These are phyloP conservation scores for Aspergillus novoparasiticus DNA, from an alignment of 2,329 filamentous ascomycete genomes.

Conservation along the genomic window DNA sequence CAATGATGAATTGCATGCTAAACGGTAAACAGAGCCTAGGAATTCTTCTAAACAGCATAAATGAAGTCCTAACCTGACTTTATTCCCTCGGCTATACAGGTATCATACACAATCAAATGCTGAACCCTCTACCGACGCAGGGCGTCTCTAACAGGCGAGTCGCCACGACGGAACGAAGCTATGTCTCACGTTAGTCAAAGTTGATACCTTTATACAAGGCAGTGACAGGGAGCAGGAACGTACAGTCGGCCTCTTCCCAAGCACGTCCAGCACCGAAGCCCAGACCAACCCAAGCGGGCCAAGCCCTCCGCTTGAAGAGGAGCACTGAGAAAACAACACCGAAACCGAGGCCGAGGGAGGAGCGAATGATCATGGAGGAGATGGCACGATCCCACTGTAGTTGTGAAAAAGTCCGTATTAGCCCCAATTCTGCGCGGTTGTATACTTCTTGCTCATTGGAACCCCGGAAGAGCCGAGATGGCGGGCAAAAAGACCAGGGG, in stretches of 20 bases:
- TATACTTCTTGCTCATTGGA: not conserved
- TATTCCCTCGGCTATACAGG: conserved; percentile 36
- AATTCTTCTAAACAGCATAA: conserved; percentile 23
- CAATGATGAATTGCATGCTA: conserved; percentile 22
- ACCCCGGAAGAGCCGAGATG: not conserved
- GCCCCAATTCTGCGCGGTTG: conserved; percentile 6
- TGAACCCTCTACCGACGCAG: conserved; percentile 36
- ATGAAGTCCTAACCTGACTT: conserved; percentile 17
- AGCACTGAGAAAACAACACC: conserved; percentile 98
- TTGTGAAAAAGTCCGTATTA: conserved; percentile 20
- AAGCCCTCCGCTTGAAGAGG: conserved; percentile 95
- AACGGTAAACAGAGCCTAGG: conserved; percentile 20
- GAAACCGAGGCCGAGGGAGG: conserved; percentile 91
- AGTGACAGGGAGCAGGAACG: conserved; percentile 30
- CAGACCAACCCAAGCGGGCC: conserved; percentile 92
- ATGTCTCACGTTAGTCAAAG: not conserved
- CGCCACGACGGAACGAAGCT: conserved; percentile 50
- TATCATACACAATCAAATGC: conserved; percentile 38
- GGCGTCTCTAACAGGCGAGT: conserved; percentile 42
- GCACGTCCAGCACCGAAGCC: conserved; percentile 95
- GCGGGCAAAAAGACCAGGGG: not conserved
- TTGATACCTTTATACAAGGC: not conserved
- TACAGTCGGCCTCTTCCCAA: conserved; percentile 97
- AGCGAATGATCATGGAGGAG: conserved; percentile 96
- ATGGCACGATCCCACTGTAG: conserved; percentile 95